These are phyloP conservation scores for Aspergillus puulaauensis DNA, from an alignment of 2,329 filamentous ascomycete genomes.

Conservation along the genomic window DNA sequence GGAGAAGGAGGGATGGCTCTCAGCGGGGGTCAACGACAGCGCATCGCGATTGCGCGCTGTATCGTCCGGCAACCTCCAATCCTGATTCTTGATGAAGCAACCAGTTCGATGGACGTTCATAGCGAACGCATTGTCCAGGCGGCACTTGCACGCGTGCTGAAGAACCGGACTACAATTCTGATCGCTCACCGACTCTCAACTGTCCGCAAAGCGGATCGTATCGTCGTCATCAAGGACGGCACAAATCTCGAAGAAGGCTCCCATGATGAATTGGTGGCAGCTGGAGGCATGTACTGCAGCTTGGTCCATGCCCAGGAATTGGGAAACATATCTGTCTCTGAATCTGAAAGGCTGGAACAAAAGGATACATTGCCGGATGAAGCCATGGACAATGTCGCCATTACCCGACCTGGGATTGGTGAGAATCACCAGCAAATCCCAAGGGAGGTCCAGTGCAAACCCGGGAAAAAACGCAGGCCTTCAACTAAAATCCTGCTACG, in stretches of 20 bases:
- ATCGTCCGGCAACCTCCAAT: slow-evolving; percentile 90
- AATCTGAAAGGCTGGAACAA: not conserved
- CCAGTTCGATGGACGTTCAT: slow-evolving; percentile 88
- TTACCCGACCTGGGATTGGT: too few relatives aligned
- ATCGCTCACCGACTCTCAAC: slow-evolving; percentile 95
- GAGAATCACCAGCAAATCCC: too few relatives aligned
- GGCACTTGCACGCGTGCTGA: slow-evolving; percentile 79
- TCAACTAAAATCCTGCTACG: too few relatives aligned
- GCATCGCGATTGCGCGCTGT: slow-evolving; percentile 89
- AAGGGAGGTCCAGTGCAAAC: too few relatives aligned
- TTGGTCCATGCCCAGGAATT: slow-evolving; percentile 76
- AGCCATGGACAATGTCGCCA: not conserved
- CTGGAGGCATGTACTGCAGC: slow-evolving; percentile 71
- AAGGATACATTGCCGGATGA: too few relatives aligned
- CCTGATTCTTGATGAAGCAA: slow-evolving; percentile 90
- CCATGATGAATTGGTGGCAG: slow-evolving; percentile 74
- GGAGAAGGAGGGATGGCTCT: slow-evolving; percentile 90
- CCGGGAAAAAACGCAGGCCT: too few relatives aligned
- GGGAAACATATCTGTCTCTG: not conserved
- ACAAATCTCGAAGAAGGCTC: slow-evolving; percentile 86
- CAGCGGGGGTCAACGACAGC: slow-evolving; percentile 94
- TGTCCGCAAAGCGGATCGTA: slow-evolving; percentile 91
- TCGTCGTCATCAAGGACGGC: slow-evolving; percentile 85
- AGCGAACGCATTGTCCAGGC: slow-evolving; percentile 93
- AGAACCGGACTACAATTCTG: slow-evolving; percentile 88